Percentiles rank a stretch among this genome's conserved stretches.
Evolutionary conservation across 2,329 filamentous ascomycete species (phyloP).

Genomic region (Mycosphaerella sp.): DNA sequence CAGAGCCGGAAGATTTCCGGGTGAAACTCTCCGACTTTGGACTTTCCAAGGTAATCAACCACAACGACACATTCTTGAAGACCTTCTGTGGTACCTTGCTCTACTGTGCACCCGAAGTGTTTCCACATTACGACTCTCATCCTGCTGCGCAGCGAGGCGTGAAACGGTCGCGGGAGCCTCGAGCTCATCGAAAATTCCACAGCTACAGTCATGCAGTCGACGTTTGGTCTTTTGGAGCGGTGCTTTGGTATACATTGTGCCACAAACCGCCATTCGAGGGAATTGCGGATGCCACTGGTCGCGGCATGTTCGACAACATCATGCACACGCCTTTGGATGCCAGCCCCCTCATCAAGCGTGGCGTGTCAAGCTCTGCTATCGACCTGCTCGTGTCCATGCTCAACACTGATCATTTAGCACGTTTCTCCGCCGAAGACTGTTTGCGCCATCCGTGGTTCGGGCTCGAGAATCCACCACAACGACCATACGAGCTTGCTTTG

Average conservation of each 20-base stretch:
- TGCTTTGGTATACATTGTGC: conserved; percentile 81
- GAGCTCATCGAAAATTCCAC: conserved; percentile 41
- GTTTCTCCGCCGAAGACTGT: conserved; percentile 66
- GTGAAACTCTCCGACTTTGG: conserved; percentile 97
- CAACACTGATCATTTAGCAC: conserved; percentile 67
- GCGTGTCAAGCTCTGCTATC: conserved; percentile 61
- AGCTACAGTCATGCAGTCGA: conserved; percentile 90
- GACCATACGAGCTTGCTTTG: conserved; percentile 27
- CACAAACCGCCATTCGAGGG: conserved; percentile 74
- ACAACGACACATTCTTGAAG: conserved; percentile 79
- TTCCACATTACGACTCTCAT: conserved; percentile 69
- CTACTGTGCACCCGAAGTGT: conserved; percentile 96
- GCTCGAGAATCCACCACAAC: conserved; percentile 16
- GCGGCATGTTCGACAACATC: conserved; percentile 74
- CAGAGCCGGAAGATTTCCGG: conserved; percentile 56
- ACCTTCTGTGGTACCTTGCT: conserved; percentile 95
- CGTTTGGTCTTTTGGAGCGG: conserved; percentile 92
- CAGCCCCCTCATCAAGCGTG: conserved; percentile 51
- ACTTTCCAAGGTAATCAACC: conserved; percentile 82
- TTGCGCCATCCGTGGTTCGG: conserved; percentile 69
- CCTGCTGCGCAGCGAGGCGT: conserved; percentile 55
- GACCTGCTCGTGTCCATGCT: conserved; percentile 75
- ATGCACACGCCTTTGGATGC: conserved; percentile 71
- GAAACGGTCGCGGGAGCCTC: conserved; percentile 47
- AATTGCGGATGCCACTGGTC: conserved; percentile 66